Base-by-base conservation (phyloP, 2,329 filamentous ascomycete genomes). In the Fusarium buxicola region DNA sequence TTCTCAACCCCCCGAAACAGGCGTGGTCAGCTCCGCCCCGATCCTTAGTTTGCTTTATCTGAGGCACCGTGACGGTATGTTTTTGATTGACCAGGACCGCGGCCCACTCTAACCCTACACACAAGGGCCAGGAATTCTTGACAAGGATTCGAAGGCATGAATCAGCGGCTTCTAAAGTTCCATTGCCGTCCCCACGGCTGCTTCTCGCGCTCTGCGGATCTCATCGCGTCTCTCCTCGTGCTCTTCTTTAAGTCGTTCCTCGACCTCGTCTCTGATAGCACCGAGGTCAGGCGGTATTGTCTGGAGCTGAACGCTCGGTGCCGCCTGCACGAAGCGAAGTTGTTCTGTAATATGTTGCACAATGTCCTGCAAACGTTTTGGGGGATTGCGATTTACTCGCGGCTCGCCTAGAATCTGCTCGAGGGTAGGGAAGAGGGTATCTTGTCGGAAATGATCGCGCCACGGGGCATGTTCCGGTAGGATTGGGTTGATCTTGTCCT, bases 351-450 rank as follows among this genome's bases (percentile, higher is more conserved):
- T 89, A 57, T 92, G 88, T 72, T 90, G 84, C 5, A 96, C 84
- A 38, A 97, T 89, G 30, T 89, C 88, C 43, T 89, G 82, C 15
- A 97, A 80, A 59, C 92, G 90, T 70, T 93, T 90, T 45, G 86
- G 82, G 7, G 91, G 85, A 71, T 97, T 96, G 69, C 90, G 87
- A 73, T 97, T 97, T 72, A 89, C 87, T 49, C 85, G 81, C 41
- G 84, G 84, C 68, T 94, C 90, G 44, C 85, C 84, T 35, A 89
- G 74, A 36, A 89, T 86, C 73, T 89, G 84, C 69, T 91, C 87
- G n/a, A 98, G 84, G 5, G 91, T 90, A 1, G 95, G 95, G 73
- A 97, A 95, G 12, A 99, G 85, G 21, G 89, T 93, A 61, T 95
- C 91, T 36, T 92, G 90, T 41, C 91, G 87, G 78, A 99, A 99